Evolutionary conservation across 495 filamentous ascomycete genomes (phyloP).

Genomic region (Rostrohypoxylon terebratum): DNA sequence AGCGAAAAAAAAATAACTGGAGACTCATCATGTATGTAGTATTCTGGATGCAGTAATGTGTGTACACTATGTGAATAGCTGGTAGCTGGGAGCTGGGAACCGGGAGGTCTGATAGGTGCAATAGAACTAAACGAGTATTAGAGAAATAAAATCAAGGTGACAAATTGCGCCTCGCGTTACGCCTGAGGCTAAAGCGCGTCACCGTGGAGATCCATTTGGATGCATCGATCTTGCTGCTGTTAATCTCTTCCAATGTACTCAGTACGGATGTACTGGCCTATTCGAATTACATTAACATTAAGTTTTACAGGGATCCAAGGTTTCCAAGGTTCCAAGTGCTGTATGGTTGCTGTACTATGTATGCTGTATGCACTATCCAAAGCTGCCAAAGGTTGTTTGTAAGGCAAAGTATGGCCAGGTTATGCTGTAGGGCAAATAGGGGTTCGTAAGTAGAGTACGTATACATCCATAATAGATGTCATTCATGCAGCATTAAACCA

Average conservation of each 20-base stretch:
- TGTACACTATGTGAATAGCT: too few species aligned
- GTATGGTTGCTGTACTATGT: background rate
- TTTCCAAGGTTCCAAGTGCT: background rate
- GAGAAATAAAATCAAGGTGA: conserved; percentile 23
- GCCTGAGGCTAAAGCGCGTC: conserved; percentile 46
- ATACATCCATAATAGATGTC: background rate
- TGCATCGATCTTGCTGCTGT: conserved; percentile 29
- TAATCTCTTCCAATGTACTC: background rate
- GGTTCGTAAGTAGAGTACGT: conserved; percentile 3
- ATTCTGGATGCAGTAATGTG: background rate
- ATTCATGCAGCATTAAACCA: background rate
- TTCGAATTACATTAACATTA: too few species aligned
- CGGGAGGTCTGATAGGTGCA: background rate
- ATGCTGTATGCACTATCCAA: background rate
- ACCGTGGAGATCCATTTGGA: conserved; percentile 30
- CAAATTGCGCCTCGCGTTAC: conserved; percentile 44
- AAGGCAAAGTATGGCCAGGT: background rate
- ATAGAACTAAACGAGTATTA: background rate
- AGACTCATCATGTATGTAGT: background rate
- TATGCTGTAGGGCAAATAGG: conserved; percentile 9
- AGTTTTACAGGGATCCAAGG: background rate
- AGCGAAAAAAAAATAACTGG: conserved; percentile 8
- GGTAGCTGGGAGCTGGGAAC: too few species aligned
- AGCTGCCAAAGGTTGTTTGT: background rate
- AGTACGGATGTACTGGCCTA: background rate